Evolutionary conservation across 2,329 filamentous ascomycete genomes (phyloP).

Genomic region (Colletotrichum orchidophilum): DNA sequence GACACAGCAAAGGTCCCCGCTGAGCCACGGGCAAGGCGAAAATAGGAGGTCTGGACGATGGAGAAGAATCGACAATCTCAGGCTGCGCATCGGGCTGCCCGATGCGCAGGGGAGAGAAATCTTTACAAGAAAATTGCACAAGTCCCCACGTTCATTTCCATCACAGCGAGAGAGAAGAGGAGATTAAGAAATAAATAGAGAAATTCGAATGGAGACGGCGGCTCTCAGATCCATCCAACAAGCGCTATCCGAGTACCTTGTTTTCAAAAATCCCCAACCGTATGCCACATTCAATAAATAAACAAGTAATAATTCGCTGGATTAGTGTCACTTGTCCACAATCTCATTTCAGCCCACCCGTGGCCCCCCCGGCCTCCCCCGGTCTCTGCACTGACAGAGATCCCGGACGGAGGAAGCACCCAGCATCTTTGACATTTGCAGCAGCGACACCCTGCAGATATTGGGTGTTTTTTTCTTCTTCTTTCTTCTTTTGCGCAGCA

Average conservation of each 20-base stretch:
- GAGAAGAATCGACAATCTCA: not conserved
- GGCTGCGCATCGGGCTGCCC: not conserved
- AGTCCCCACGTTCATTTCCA: not conserved
- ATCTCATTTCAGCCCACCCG: constrained; percentile 25
- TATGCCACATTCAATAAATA: not conserved
- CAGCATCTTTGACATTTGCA: not conserved
- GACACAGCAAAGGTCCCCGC: not conserved
- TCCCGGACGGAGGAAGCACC: constrained; percentile 6
- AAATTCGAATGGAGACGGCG: not conserved
- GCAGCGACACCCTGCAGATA: not conserved
- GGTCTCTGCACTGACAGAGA: constrained; percentile 23
- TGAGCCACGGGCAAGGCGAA: not conserved
- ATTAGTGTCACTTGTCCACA: constrained; percentile 2
- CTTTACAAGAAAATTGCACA: not conserved
- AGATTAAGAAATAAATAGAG: not conserved
- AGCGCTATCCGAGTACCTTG: too few species aligned
- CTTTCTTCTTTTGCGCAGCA: not conserved
- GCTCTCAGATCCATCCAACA: not conserved
- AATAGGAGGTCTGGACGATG: not conserved
- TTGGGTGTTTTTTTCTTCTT: not conserved
- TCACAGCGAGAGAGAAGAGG: not conserved
- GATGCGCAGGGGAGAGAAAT: not conserved
- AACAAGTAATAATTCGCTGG: constrained; percentile 1
- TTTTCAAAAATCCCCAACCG: too few species aligned
- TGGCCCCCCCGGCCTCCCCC: not conserved